phyloP scores from a whole-genome alignment of 176 grass and related monocot species.

The Carex scoparia region DNA sequence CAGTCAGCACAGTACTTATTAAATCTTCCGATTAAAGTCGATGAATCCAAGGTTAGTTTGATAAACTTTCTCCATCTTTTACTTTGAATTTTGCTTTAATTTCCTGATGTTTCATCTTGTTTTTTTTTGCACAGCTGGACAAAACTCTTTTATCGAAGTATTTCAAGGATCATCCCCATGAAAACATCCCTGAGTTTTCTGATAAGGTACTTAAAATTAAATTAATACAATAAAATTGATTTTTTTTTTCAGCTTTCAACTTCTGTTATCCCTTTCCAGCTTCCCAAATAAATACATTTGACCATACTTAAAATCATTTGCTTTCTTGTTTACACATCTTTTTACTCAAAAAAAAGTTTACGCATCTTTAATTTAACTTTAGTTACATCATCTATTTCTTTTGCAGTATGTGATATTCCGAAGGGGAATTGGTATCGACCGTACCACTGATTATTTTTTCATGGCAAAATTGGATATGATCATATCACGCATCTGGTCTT shows the following conservation, averaged over 20 bases:
- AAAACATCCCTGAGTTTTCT: conserved; percentile 79
- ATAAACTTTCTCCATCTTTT: conserved; percentile 19
- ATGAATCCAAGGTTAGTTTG: conserved; percentile 71
- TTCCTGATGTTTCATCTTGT: neutral
- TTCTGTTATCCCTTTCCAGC: neutral
- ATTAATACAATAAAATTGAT: neutral
- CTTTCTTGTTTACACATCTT: neutral
- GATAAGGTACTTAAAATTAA: conserved; percentile 54
- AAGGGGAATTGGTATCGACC: conserved; percentile 81
- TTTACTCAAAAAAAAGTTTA: neutral
- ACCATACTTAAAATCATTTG: neutral
- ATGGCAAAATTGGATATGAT: conserved; percentile 95
- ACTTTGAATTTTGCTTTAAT: conserved; percentile 1
- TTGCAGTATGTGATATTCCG: conserved; percentile 86
- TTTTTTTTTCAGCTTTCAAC: neutral
- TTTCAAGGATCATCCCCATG: conserved; percentile 85
- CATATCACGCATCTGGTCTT: conserved; percentile 68
- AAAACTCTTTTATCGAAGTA: conserved; percentile 67
- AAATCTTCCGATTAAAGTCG: conserved; percentile 98
- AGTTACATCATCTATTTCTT: conserved; percentile 9
- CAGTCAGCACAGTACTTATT: conserved; percentile 80
- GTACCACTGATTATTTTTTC: conserved; percentile 84
- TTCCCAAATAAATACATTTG: neutral
- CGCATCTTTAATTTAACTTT: neutral
- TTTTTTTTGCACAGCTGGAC: conserved; percentile 52